These are phyloP conservation scores for Endotrypanum monterogeii DNA, from an alignment of 208 protist genomes.

Conservation along the genomic window DNA sequence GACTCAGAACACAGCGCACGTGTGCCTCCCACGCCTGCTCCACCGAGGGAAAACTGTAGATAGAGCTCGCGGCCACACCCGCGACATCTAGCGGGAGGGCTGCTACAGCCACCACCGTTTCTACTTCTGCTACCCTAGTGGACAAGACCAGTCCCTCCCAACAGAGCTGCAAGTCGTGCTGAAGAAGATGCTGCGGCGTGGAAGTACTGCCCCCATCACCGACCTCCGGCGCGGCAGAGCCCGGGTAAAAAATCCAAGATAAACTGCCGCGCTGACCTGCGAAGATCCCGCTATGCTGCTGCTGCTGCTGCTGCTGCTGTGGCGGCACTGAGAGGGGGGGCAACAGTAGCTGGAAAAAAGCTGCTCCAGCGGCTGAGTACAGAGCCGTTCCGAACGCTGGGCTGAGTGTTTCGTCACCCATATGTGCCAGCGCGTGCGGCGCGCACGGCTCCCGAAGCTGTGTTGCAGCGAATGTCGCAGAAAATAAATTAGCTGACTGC, in stretches of 20 bases:
- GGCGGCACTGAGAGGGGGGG: not conserved
- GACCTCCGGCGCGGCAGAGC: not conserved
- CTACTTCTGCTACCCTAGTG: not conserved
- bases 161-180: constrained; percentile 21
- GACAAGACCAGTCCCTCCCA: constrained; percentile 28
- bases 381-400: constrained; percentile 12
- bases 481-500: not conserved
- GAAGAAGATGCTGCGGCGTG: constrained; percentile 21
- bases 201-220: constrained; percentile 4
- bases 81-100: constrained; percentile 29
- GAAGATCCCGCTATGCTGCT: not conserved
- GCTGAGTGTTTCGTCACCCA: not conserved
- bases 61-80: constrained; percentile 4
- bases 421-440: constrained; percentile 9
- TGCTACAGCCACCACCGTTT: constrained; percentile 21
- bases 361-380: constrained; percentile 10
- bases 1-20: constrained; percentile 2
- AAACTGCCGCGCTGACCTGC: not conserved
- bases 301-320: not conserved
- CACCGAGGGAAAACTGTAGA: constrained; percentile 49
- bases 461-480: not conserved
- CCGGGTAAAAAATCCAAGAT: not conserved
- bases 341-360: constrained; percentile 16
- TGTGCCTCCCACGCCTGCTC: constrained; percentile 48
- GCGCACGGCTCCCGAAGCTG: constrained; percentile 25